A percentile compares a stretch with the other conserved stretches of the same genome.
These are phyloP conservation scores for Pseudogymnoascus sp. DNA, from an alignment of 2,329 filamentous ascomycete genomes.

Conservation along the genomic window DNA sequence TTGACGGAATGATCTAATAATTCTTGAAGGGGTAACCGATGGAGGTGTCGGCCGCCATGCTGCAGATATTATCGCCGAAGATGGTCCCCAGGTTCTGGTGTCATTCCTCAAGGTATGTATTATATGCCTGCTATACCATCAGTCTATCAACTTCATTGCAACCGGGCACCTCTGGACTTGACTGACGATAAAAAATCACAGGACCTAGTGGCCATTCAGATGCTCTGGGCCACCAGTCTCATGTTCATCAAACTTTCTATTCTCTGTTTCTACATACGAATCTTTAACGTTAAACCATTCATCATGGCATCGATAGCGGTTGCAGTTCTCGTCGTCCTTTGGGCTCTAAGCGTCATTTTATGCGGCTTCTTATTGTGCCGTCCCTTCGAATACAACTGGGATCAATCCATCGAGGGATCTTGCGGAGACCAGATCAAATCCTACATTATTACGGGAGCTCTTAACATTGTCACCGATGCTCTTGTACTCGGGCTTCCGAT, in stretches of 20 bases:
- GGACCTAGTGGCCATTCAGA: not conserved
- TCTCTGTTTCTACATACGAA: slow-evolving; percentile 39
- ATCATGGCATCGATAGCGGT: slow-evolving; percentile 27
- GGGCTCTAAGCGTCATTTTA: slow-evolving; percentile 22
- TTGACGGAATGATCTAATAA: not conserved
- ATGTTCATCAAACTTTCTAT: slow-evolving; percentile 38
- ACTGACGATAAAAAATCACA: not conserved
- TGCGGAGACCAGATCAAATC: slow-evolving; percentile 35
- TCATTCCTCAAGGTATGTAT: slow-evolving; percentile 24
- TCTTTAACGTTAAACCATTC: slow-evolving; percentile 34
- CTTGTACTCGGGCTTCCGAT: slow-evolving; percentile 43
- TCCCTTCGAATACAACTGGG: slow-evolving; percentile 24
- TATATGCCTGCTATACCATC: not conserved
- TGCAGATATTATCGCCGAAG: slow-evolving; percentile 18
- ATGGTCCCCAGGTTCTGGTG: slow-evolving; percentile 20
- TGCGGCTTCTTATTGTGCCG: slow-evolving; percentile 27
- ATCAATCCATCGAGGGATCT: slow-evolving; percentile 26
- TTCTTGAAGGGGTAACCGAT: not conserved
- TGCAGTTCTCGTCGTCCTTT: slow-evolving; percentile 29
- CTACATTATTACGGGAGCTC: slow-evolving; percentile 37
- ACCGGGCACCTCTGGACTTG: not conserved
- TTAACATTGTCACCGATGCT: slow-evolving; percentile 43
- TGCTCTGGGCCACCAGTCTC: slow-evolving; percentile 32
- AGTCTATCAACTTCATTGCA: not conserved
- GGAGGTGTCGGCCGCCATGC: slow-evolving; percentile 22